These are phyloP conservation scores for Gossypium raimondii DNA, from an alignment of 345 rosid genomes.

Conservation along the genomic window DNA sequence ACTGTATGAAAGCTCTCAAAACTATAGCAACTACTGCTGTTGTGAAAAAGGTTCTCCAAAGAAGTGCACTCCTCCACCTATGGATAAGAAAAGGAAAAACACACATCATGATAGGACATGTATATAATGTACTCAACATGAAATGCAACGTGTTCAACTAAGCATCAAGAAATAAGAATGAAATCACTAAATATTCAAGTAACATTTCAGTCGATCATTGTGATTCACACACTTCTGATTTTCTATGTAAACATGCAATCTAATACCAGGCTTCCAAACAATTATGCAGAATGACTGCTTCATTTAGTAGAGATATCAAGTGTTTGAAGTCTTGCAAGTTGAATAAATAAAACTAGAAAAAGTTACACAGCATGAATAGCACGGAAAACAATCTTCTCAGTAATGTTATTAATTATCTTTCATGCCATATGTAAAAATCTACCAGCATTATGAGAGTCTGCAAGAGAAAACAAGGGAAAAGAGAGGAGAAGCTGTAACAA, in stretches of 20 bases:
- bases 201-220: neutral
- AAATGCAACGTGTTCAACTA: neutral
- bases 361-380: neutral
- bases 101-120: neutral
- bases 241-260: neutral
- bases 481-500: neutral
- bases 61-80: conserved; percentile 79
- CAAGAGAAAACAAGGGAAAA: neutral
- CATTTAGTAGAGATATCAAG: neutral
- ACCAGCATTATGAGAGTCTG: neutral
- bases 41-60: conserved; percentile 72
- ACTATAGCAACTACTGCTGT: conserved; percentile 76
- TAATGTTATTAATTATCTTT: neutral
- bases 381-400: neutral
- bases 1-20: conserved; percentile 49
- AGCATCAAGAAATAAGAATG: conserved; percentile 1
- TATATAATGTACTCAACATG: neutral
- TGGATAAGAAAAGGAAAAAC: neutral
- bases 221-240: neutral
- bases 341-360: neutral
- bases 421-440: neutral
- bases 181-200: conserved; percentile 5
- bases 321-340: neutral
- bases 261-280: neutral
- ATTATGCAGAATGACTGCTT: neutral